Evolutionary conservation across 768 basidiomycete species (phyloP).

Genomic region (Termitomyces sp.): DNA sequence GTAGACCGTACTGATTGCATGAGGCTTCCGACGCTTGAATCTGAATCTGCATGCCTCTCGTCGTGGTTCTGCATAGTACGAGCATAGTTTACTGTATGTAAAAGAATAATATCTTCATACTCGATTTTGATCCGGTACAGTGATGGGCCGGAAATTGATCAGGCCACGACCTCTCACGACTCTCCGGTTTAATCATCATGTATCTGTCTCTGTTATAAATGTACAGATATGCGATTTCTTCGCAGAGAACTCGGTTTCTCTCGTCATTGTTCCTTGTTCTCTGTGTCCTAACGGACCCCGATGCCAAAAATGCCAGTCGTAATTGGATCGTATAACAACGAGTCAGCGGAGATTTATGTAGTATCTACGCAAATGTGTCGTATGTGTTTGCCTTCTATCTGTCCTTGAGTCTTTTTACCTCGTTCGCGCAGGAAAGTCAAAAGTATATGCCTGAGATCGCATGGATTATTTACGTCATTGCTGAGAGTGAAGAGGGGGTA

Average conservation of each 20-base stretch:
- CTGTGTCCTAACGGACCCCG: background rate
- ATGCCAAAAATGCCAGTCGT: background rate
- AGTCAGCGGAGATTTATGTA: slow-evolving; percentile 22
- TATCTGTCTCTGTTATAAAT: no score
- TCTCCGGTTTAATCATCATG: no score
- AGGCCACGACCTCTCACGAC: no score
- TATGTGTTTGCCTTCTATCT: slow-evolving; percentile 5
- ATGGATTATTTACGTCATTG: slow-evolving; percentile 23
- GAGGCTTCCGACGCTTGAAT: background rate
- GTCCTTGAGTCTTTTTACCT: background rate
- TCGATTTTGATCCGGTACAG: background rate
- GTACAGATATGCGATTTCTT: background rate
- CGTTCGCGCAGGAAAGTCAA: no score
- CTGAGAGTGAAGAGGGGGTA: slow-evolving; percentile 20
- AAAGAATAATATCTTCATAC: background rate
- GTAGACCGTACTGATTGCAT: background rate
- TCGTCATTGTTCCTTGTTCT: background rate
- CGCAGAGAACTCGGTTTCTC: background rate
- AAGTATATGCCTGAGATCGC: slow-evolving; percentile 23
- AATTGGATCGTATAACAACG: slow-evolving; percentile 18
- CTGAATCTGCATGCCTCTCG: background rate
- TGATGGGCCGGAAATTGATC: background rate
- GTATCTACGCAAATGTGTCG: slow-evolving; percentile 28
- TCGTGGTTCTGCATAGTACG: background rate
- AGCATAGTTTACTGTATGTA: background rate